Evolutionary conservation across 1,139 yeast species (phyloP), one percentile per base, ranked within the genome.

Genomic region (Sugiyamaella paludigena): DNA sequence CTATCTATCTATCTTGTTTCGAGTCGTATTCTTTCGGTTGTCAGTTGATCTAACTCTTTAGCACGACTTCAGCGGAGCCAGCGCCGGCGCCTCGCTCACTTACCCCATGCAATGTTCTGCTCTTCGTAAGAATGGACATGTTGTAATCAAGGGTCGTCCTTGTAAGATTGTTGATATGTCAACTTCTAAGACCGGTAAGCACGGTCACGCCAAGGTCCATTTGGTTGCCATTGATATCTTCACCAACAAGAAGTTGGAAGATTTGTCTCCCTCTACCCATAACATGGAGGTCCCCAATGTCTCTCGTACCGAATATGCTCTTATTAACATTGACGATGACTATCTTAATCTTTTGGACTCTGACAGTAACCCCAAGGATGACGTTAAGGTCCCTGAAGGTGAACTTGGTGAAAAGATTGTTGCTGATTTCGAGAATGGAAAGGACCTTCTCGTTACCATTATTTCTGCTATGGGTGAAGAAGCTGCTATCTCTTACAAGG

Each of bases 161-260:
- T 92, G 98, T 84, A 92, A 92, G 86, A 92, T 92, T 76, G 94
- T 92, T 69, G 98, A 92, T 76, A 92, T 92, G 98, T 92, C 98
- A 60, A 92, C 98, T 72, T 92, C 98, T 71, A 92, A 92, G 87
- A 92, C 98, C 68, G 98, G 98, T 80, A 92, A 92, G 97, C 98
- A 92, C 86, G 98, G 98, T 79, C 98, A 92, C 92, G 98, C 98
- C 75, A 92, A 92, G 84, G 98, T 92, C 77, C 98, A 92, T 79
- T 84, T 92, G 80, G 97, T 92, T 64, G 98, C 98, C 74, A 84
- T 86, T 68, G 98, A 92, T 76, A 91, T 92, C 75, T 92, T 92
- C 91, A 92, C 98, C 70, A 89, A 91, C 77, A 94, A 92, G 91
- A 92, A 92, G 82, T 84, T 91, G 77, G 98, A 92, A 83, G 98